A percentile compares a stretch with the other conserved stretches of the same genome.
phyloP scores from a whole-genome alignment of 176 grass and related monocot genomes.

The Neostapfia colusana region DNA sequence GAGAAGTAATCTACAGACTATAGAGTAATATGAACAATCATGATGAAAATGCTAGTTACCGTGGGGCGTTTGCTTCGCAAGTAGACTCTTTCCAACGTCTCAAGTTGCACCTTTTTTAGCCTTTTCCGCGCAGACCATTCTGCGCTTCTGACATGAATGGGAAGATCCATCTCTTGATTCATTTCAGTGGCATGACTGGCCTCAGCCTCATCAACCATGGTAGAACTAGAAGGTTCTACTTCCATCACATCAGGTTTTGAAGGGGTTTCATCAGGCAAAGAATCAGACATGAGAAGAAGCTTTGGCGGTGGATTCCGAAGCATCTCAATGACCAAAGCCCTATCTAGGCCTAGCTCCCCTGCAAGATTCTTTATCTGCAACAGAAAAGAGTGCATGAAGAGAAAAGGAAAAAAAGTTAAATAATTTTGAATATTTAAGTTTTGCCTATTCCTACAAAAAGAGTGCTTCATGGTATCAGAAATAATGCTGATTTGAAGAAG shows the following conservation, averaged over 20 bases:
- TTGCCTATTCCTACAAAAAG: neutral
- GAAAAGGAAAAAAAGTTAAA: constrained; percentile 18
- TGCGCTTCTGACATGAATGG: constrained; percentile 54
- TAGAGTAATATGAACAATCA: constrained; percentile 16
- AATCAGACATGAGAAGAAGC: constrained; percentile 86
- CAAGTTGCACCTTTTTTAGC: constrained; percentile 75
- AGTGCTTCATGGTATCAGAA: neutral
- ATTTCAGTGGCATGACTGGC: constrained; percentile 35
- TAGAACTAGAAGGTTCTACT: constrained; percentile 36
- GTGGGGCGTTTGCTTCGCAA: constrained; percentile 74
- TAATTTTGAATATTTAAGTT: constrained; percentile 17
- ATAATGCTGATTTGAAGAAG: constrained; percentile 10
- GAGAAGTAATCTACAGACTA: neutral
- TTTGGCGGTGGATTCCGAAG: constrained; percentile 89
- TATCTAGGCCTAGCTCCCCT: constrained; percentile 76
- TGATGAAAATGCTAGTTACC: constrained; percentile 50
- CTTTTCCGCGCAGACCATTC: constrained; percentile 69
- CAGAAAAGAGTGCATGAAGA: constrained; percentile 17
- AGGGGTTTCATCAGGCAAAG: constrained; percentile 70
- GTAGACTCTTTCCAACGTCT: constrained; percentile 85
- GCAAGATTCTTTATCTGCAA: constrained; percentile 91
- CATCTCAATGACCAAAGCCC: constrained; percentile 72
- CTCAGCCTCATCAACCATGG: constrained; percentile 33
- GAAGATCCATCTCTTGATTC: constrained; percentile 46
- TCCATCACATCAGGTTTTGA: constrained; percentile 50